A percentile compares a stretch with the other conserved stretches of the same genome.
phyloP scores from a whole-genome alignment of 116 monocot species.

The Papilionanthe hybrid region DNA sequence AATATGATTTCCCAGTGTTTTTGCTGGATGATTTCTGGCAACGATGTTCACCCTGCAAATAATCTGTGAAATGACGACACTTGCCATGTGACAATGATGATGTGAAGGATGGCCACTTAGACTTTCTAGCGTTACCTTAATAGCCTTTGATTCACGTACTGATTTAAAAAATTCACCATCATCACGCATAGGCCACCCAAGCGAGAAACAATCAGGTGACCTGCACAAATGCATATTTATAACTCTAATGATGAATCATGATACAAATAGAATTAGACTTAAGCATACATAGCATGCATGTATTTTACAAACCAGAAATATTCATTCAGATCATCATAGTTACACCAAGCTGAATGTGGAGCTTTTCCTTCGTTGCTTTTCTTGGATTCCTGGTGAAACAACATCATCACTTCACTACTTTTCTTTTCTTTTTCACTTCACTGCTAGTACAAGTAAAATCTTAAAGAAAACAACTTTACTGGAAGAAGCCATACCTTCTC shows the following conservation, averaged over 20 bases:
- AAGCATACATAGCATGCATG: background rate
- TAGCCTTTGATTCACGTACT: slow-evolving; percentile 38
- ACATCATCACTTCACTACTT: background rate
- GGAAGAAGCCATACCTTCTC: slow-evolving; percentile 53
- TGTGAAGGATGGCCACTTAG: slow-evolving; percentile 2
- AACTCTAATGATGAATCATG: background rate
- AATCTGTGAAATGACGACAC: slow-evolving; percentile 4
- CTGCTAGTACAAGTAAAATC: background rate
- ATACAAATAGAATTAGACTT: background rate
- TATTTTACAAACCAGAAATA: slow-evolving; percentile 74
- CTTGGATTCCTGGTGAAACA: slow-evolving; percentile 66
- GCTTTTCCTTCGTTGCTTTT: slow-evolving; percentile 87
- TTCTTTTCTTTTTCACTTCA: background rate
- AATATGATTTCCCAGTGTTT: slow-evolving; percentile 84
- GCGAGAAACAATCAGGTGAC: slow-evolving; percentile 91
- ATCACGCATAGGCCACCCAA: slow-evolving; percentile 99
- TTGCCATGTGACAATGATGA: background rate
- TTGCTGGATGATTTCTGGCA: slow-evolving; percentile 25
- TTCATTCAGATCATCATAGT: slow-evolving; percentile 99
- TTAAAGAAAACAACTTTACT: background rate
- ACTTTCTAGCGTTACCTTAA: slow-evolving; percentile 34
- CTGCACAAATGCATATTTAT: slow-evolving; percentile 23
- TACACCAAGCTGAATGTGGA: slow-evolving; percentile 87
- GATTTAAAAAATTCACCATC: slow-evolving; percentile 92
- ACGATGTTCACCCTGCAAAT: slow-evolving; percentile 36